Conservation (phyloP, 1,284 basidiomycete species). For the Serendipita sp. region DNA sequence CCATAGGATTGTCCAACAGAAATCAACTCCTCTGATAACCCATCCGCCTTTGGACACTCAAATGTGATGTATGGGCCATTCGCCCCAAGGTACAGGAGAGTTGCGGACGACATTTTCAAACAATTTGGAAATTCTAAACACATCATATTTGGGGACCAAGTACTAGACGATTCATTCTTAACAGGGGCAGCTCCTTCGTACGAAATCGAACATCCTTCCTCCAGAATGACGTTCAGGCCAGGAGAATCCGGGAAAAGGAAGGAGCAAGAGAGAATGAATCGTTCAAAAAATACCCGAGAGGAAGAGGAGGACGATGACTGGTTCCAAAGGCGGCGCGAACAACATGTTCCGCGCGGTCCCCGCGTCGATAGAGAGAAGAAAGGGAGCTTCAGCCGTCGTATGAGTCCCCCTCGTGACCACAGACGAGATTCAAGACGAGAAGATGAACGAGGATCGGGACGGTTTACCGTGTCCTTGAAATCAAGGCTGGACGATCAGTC, state of each 20-base stretch:
- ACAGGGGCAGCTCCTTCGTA: background rate
- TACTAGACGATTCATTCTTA: background rate
- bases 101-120: background rate
- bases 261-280: background rate
- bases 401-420: background rate
- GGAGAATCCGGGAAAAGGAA: background rate
- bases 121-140: background rate
- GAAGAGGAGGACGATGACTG: background rate
- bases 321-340: background rate
- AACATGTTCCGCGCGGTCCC: background rate
- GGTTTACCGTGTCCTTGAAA: background rate
- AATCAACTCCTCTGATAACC: background rate
- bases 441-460: background rate
- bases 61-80: conserved; percentile 2
- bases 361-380: background rate
- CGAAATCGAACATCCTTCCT: background rate
- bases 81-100: background rate
- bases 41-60: background rate
- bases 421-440: background rate
- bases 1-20: background rate
- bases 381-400: background rate
- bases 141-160: conserved; percentile 3
- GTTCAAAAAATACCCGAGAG: background rate
- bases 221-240: background rate
- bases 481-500: background rate